Conservation (phyloP, 306 rosid species). For the Glycyrrhiza uralensis region DNA sequence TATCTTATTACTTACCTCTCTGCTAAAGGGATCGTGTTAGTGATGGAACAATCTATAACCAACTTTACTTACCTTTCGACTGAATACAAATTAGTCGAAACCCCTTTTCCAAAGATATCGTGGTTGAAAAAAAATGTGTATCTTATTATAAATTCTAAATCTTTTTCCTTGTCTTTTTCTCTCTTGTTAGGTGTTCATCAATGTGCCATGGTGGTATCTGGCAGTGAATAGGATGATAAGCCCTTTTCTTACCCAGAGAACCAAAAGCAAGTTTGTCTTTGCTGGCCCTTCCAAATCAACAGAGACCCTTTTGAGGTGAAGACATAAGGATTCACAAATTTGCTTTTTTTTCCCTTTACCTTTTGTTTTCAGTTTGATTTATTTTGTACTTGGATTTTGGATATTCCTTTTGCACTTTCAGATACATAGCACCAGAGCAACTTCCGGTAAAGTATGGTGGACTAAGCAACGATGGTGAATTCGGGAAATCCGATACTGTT, state of each 20-base stretch:
- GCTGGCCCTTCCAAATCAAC: conserved; percentile 80
- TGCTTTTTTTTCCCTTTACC: not conserved
- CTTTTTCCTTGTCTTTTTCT: not conserved
- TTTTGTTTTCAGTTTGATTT: not conserved
- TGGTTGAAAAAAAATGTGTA: no score
- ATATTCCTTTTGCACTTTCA: conserved; percentile 25
- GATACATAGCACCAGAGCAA: conserved; percentile 70
- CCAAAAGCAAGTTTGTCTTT: conserved; percentile 74
- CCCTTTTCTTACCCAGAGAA: conserved; percentile 71
- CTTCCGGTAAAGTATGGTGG: conserved; percentile 81
- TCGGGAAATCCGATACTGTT: conserved; percentile 51
- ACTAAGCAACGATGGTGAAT: conserved; percentile 64
- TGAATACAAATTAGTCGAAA: no score
- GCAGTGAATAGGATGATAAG: conserved; percentile 75
- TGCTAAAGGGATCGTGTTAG: no score
- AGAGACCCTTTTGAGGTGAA: conserved; percentile 64
- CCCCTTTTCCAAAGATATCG: no score
- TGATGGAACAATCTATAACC: no score
- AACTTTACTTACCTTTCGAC: no score
- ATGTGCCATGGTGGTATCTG: conserved; percentile 89
- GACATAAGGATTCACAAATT: conserved; percentile 10
- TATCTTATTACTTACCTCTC: no score
- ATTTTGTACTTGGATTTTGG: not conserved
- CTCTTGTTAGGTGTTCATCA: conserved; percentile 57
- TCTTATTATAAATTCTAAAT: no score